Percentiles rank a stretch among this genome's conserved stretches.
phyloP scores from a whole-genome alignment of 805 yeast species.

The Metschnikowia shivogae region DNA sequence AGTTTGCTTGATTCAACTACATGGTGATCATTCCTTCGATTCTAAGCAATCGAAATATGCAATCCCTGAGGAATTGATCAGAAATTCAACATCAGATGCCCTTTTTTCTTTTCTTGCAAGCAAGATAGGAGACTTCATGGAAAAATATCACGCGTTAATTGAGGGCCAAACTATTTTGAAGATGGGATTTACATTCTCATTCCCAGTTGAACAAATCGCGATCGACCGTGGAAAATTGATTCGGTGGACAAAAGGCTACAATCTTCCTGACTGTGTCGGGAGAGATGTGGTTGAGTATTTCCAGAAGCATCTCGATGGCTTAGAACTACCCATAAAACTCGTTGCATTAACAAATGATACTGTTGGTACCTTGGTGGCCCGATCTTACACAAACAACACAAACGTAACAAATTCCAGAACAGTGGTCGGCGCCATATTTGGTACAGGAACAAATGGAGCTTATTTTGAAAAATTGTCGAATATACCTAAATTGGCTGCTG shows the following conservation, averaged over 20 bases:
- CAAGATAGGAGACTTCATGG: slow-evolving; percentile 61
- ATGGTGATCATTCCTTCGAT: slow-evolving; percentile 75
- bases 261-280: slow-evolving; percentile 79
- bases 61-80: slow-evolving; percentile 77
- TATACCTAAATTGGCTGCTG: slow-evolving; percentile 63
- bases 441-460: slow-evolving; percentile 98
- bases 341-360: slow-evolving; percentile 95
- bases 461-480: slow-evolving; percentile 74
- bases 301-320: slow-evolving; percentile 62
- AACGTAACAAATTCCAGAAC: slow-evolving; percentile 67
- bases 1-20: slow-evolving; percentile 79
- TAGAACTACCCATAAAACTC: slow-evolving; percentile 60
- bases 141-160: slow-evolving; percentile 56
- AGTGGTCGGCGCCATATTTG: slow-evolving; percentile 85
- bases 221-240: slow-evolving; percentile 74
- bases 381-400: slow-evolving; percentile 72
- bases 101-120: slow-evolving; percentile 73
- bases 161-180: slow-evolving; percentile 41
- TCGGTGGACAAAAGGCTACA: slow-evolving; percentile 96
- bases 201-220: slow-evolving; percentile 86
- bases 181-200: slow-evolving; percentile 90
- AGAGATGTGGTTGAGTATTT: slow-evolving; percentile 72
- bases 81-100: slow-evolving; percentile 54
- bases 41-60: slow-evolving; percentile 72
- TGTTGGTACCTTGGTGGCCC: slow-evolving; percentile 86